Evolutionary conservation across 495 filamentous ascomycete genomes (phyloP).

Genomic region (Cudoniella acicularis): DNA sequence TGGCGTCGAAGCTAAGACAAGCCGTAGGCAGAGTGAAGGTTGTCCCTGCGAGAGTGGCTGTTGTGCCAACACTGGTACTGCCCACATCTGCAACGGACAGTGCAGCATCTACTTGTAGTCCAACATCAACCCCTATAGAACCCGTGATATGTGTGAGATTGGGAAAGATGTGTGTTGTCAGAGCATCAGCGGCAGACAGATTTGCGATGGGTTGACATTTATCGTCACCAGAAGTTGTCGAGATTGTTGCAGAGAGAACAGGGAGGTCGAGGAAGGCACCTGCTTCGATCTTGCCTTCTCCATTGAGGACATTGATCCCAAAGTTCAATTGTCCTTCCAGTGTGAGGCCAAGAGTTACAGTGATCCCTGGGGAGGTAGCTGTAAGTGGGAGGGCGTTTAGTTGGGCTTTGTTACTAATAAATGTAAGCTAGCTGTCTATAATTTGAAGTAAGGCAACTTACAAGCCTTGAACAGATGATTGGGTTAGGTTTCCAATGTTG

Average conservation of each 20-base stretch:
- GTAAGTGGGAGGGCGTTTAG: conserved; percentile 1
- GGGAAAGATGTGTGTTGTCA: neutral
- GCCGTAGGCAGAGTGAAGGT: neutral
- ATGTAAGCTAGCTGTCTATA: neutral
- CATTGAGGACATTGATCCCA: conserved; percentile 1
- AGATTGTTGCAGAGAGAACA: neutral
- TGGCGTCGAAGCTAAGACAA: neutral
- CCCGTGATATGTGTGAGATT: neutral
- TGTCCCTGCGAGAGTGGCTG: neutral
- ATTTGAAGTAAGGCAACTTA: neutral
- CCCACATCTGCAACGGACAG: neutral
- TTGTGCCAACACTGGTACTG: neutral
- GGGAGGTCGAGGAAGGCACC: conserved; percentile 6
- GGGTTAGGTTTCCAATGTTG: neutral
- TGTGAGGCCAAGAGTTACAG: neutral
- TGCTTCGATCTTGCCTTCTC: neutral
- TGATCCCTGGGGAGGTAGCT: conserved; percentile 1
- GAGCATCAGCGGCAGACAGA: neutral
- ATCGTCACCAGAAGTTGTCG: neutral
- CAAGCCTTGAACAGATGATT: neutral
- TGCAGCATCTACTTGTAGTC: neutral
- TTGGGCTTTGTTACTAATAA: neutral
- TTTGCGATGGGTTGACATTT: neutral
- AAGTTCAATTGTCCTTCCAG: neutral
- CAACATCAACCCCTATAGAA: neutral